Evolutionary conservation across 2,329 filamentous ascomycete genomes (phyloP).

Genomic region (Stagonosporopsis vannaccii): DNA sequence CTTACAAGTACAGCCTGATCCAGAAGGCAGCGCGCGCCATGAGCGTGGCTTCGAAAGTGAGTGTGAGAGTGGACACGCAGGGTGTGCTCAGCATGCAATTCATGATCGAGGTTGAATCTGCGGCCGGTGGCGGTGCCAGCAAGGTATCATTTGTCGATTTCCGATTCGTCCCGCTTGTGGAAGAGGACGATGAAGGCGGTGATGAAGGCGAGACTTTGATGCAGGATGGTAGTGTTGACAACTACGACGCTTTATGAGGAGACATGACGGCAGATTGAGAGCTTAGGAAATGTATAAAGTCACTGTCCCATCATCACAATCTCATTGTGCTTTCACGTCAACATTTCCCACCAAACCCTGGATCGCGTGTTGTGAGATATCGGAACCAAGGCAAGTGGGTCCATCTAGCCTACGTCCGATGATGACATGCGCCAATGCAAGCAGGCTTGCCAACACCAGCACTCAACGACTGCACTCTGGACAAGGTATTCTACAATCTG

Average conservation of each 20-base stretch:
- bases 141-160: slow-evolving; percentile 80
- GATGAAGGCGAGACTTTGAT: slow-evolving; percentile 30
- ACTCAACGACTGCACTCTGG: not conserved
- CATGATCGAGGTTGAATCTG: slow-evolving; percentile 82
- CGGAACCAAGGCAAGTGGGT: slow-evolving; percentile 13
- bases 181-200: slow-evolving; percentile 60
- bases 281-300: too few species aligned
- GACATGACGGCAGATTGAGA: too few species aligned
- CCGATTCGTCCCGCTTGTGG: slow-evolving; percentile 76
- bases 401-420: slow-evolving; percentile 14
- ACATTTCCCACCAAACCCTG: not conserved
- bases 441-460: slow-evolving; percentile 14
- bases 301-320: not conserved
- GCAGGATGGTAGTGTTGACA: slow-evolving; percentile 12
- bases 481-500: not conserved
- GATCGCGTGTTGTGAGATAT: not conserved
- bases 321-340: too few species aligned
- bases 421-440: slow-evolving; percentile 17
- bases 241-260: slow-evolving; percentile 5
- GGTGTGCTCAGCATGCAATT: slow-evolving; percentile 95
- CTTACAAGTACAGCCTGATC: slow-evolving; percentile 86
- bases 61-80: slow-evolving; percentile 83
- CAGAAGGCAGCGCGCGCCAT: slow-evolving; percentile 91
- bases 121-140: slow-evolving; percentile 47
- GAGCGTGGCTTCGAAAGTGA: slow-evolving; percentile 90